Evolutionary conservation across 495 filamentous ascomycete species (phyloP).

Genomic region (Acidiella bohemica): DNA sequence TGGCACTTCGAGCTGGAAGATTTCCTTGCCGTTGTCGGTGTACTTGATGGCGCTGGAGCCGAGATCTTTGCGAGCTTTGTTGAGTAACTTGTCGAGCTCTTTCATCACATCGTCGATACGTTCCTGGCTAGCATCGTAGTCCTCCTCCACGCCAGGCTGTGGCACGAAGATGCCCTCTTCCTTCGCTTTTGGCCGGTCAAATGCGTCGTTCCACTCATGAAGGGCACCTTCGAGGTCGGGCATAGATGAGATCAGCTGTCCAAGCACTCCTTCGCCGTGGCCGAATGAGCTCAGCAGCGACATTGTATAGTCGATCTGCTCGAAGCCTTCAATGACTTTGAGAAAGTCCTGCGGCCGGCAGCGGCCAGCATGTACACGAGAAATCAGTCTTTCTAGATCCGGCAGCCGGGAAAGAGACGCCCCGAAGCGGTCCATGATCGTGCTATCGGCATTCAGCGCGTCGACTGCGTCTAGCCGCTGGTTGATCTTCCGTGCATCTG

Average conservation of each 20-base stretch:
- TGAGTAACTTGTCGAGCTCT: slow-evolving; percentile 58
- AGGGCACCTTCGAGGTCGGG: slow-evolving; percentile 64
- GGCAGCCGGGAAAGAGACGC: slow-evolving; percentile 79
- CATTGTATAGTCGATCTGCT: slow-evolving; percentile 90
- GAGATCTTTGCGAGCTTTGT: slow-evolving; percentile 53
- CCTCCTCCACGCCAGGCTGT: slow-evolving; percentile 75
- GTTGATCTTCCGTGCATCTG: slow-evolving; percentile 76
- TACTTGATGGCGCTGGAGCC: slow-evolving; percentile 59
- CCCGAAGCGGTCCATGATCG: slow-evolving; percentile 67
- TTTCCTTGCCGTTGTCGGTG: slow-evolving; percentile 87
- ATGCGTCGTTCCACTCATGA: slow-evolving; percentile 80
- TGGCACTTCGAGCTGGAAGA: slow-evolving; percentile 90
- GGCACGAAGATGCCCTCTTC: slow-evolving; percentile 70
- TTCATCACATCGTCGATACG: slow-evolving; percentile 55
- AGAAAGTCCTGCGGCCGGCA: slow-evolving; percentile 87
- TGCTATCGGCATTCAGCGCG: slow-evolving; percentile 68
- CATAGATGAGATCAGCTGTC: slow-evolving; percentile 69
- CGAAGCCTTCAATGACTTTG: slow-evolving; percentile 89
- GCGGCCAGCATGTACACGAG: slow-evolving; percentile 78
- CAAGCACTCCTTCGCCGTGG: slow-evolving; percentile 65
- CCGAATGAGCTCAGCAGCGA: slow-evolving; percentile 57
- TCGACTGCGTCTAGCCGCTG: slow-evolving; percentile 94
- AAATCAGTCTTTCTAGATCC: slow-evolving; percentile 87
- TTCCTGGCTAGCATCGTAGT: slow-evolving; percentile 81
- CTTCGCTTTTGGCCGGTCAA: slow-evolving; percentile 70